Evolutionary conservation across 805 yeast species (phyloP).

Genomic region (Metschnikowia kunwiensis): DNA sequence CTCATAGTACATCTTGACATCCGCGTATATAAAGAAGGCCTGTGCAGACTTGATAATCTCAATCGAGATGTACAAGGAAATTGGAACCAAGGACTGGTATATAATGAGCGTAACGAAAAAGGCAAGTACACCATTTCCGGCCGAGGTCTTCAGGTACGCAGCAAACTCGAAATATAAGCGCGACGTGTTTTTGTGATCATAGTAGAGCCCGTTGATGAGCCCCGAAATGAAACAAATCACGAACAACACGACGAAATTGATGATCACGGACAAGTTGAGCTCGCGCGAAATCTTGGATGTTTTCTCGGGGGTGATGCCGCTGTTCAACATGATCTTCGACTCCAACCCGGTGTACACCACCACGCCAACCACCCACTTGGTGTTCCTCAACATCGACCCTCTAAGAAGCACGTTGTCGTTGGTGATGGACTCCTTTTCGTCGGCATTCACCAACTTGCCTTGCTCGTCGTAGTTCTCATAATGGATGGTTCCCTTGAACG

Average conservation of each 20-base stretch:
- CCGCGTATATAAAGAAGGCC: slow-evolving; percentile 76
- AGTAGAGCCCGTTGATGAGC: slow-evolving; percentile 64
- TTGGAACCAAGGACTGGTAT: slow-evolving; percentile 79
- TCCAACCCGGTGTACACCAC: slow-evolving; percentile 77
- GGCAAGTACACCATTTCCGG: slow-evolving; percentile 64
- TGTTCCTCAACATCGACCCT: slow-evolving; percentile 71
- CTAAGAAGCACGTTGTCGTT: slow-evolving; percentile 64
- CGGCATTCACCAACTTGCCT: slow-evolving; percentile 30
- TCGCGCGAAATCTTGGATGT: slow-evolving; percentile 62
- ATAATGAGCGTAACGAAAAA: slow-evolving; percentile 75
- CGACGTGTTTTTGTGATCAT: slow-evolving; percentile 43
- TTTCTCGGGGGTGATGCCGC: slow-evolving; percentile 77
- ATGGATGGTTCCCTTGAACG: slow-evolving; percentile 64
- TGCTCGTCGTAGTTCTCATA: slow-evolving; percentile 41
- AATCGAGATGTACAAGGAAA: slow-evolving; percentile 75
- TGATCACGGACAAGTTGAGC: slow-evolving; percentile 61
- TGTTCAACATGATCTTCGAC: slow-evolving; percentile 72
- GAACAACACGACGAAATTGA: slow-evolving; percentile 61
- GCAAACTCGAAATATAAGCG: slow-evolving; percentile 58
- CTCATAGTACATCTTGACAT: slow-evolving; percentile 66
- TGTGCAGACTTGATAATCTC: slow-evolving; percentile 82
- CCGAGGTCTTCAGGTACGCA: slow-evolving; percentile 56
- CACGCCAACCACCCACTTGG: slow-evolving; percentile 71
- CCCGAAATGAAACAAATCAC: slow-evolving; percentile 68
- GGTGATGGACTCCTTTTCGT: slow-evolving; percentile 54